A percentile compares a stretch with the other conserved stretches of the same genome.
Conservation (phyloP, 495 filamentous ascomycete genomes). For the Podospora appendiculata region DNA sequence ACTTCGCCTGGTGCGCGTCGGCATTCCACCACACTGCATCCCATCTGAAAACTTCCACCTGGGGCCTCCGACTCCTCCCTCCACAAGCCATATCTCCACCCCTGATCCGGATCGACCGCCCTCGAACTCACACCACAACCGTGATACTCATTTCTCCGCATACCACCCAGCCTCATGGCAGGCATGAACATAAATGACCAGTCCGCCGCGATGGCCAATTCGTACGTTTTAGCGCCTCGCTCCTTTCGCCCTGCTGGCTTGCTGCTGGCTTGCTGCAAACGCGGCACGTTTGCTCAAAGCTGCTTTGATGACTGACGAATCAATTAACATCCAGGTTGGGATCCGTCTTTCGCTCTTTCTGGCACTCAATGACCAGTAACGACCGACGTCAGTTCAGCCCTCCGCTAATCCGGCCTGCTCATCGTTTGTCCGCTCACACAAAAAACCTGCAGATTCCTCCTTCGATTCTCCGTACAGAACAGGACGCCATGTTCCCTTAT, state of each 20-base stretch:
- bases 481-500: constrained; percentile 71
- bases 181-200: background rate
- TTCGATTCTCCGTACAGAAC: constrained; percentile 83
- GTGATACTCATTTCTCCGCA: background rate
- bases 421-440: constrained; percentile 19
- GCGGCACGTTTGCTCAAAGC: background rate
- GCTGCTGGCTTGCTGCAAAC: too few species aligned
- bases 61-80: background rate
- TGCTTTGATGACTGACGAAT: constrained; percentile 2
- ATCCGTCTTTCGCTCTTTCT: constrained; percentile 46
- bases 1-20: constrained; percentile 1
- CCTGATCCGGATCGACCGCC: background rate
- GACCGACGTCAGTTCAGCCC: constrained; percentile 45
- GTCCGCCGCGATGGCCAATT: constrained; percentile 6
- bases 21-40: background rate
- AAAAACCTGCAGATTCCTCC: constrained; percentile 57
- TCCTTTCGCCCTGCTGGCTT: background rate
- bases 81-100: background rate
- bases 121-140: background rate
- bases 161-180: background rate
- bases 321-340: constrained; percentile 10
- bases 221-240: constrained; percentile 6
- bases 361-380: constrained; percentile 88
- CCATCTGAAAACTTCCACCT: background rate
- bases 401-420: constrained; percentile 6